Percentiles rank a stretch among this genome's conserved stretches.
phyloP scores from a whole-genome alignment of 768 basidiomycete species.

The Lactifluus rugatus region DNA sequence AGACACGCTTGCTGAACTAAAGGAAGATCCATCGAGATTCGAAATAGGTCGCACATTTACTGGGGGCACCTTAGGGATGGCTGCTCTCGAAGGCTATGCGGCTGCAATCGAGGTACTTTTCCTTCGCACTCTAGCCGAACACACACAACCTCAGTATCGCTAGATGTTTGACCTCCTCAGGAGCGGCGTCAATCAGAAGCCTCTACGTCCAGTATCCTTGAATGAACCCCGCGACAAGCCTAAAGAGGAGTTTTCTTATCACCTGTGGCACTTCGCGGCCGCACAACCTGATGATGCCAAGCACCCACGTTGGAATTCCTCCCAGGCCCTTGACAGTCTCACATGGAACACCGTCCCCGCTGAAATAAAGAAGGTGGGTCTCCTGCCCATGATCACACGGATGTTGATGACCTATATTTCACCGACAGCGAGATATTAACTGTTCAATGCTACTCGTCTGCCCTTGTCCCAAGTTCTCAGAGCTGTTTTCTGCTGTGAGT shows the following conservation, averaged over 20 bases:
- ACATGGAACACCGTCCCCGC: constrained; percentile 13
- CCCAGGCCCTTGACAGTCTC: constrained; percentile 14
- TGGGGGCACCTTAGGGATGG: constrained; percentile 18
- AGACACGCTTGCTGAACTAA: constrained; percentile 12
- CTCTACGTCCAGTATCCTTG: constrained; percentile 4
- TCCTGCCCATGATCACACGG: background rate
- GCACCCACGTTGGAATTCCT: constrained; percentile 10
- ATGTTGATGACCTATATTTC: background rate
- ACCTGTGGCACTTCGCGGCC: constrained; percentile 19
- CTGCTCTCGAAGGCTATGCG: constrained; percentile 19
- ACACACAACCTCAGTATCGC: background rate
- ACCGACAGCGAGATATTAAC: constrained; percentile 16
- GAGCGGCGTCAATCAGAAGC: constrained; percentile 8
- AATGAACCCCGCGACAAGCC: constrained; percentile 9
- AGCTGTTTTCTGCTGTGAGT: constrained; percentile 16
- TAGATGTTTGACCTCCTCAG: constrained; percentile 19
- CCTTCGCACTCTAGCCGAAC: background rate
- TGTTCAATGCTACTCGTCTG: constrained; percentile 15
- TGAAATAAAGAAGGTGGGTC: constrained; percentile 17
- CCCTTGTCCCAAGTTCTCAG: constrained; percentile 13
- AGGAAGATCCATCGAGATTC: constrained; percentile 13
- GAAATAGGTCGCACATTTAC: constrained; percentile 18
- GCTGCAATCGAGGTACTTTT: constrained; percentile 17
- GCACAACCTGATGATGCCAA: constrained; percentile 17
- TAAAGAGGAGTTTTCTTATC: constrained; percentile 10